Conservation (phyloP, 768 basidiomycete genomes). For the Xerocomellus amylosporus region DNA sequence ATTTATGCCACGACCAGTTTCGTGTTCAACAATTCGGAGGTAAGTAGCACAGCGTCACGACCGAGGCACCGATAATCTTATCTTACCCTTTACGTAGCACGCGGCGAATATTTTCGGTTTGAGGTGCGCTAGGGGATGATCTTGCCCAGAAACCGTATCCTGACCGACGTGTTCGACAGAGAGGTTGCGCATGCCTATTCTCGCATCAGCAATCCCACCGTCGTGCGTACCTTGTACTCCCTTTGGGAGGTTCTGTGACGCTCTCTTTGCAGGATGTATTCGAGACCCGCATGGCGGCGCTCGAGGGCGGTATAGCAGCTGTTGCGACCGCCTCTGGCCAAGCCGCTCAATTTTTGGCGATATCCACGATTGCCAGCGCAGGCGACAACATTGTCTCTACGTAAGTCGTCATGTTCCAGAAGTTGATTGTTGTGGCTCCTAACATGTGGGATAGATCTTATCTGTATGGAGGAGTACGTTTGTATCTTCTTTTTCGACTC, state of each 20-base stretch:
- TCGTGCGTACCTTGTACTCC: slow-evolving; percentile 5
- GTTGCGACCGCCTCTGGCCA: slow-evolving; percentile 74
- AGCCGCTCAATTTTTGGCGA: slow-evolving; percentile 72
- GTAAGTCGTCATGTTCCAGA: slow-evolving; percentile 36
- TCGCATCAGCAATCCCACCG: slow-evolving; percentile 22
- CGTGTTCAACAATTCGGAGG: slow-evolving; percentile 61
- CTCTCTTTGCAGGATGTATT: slow-evolving; percentile 57
- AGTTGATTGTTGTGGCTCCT: background rate
- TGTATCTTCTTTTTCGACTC: background rate
- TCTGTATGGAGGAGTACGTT: slow-evolving; percentile 19
- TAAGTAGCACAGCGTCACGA: slow-evolving; percentile 28
- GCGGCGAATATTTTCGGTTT: slow-evolving; percentile 14
- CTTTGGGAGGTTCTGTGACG: background rate
- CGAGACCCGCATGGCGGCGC: slow-evolving; percentile 72
- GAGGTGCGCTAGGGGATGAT: background rate
- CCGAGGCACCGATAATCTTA: too few species aligned
- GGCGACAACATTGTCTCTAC: slow-evolving; percentile 81
- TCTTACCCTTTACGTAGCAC: slow-evolving; percentile 5
- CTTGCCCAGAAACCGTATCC: background rate
- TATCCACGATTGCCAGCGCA: slow-evolving; percentile 53
- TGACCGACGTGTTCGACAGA: background rate
- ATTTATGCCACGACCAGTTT: slow-evolving; percentile 75
- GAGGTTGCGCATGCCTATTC: slow-evolving; percentile 11
- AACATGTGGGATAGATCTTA: slow-evolving; percentile 10
- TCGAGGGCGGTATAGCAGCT: slow-evolving; percentile 79